Evolutionary conservation across 2,329 filamentous ascomycete genomes (phyloP).

Genomic region (Cordyceps cicadae): DNA sequence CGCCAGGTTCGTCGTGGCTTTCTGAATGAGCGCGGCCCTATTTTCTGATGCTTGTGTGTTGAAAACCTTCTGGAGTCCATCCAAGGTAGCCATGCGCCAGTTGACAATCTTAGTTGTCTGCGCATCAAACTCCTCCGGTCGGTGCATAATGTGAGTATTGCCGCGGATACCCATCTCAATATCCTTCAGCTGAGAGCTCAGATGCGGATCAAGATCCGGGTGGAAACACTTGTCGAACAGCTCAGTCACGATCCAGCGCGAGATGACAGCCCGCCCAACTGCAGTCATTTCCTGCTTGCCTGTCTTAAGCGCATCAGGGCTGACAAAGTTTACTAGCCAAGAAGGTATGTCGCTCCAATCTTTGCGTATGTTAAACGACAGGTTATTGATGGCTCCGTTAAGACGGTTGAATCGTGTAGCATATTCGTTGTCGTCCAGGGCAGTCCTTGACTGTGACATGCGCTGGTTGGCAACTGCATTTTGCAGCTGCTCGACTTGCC

Average conservation of each 20-base stretch:
- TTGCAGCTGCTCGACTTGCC: slow-evolving; percentile 87
- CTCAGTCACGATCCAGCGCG: slow-evolving; percentile 82
- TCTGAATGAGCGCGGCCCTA: slow-evolving; percentile 59
- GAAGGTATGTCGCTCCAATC: slow-evolving; percentile 76
- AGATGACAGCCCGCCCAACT: slow-evolving; percentile 80
- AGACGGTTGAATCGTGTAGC: slow-evolving; percentile 79
- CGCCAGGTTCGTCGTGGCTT: slow-evolving; percentile 60
- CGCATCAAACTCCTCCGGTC: slow-evolving; percentile 82
- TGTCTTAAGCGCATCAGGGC: slow-evolving; percentile 72
- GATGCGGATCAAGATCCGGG: slow-evolving; percentile 66
- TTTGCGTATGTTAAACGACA: slow-evolving; percentile 93
- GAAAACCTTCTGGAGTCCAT: slow-evolving; percentile 71
- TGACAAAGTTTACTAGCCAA: slow-evolving; percentile 75
- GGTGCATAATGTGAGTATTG: slow-evolving; percentile 64
- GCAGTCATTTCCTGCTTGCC: slow-evolving; percentile 98
- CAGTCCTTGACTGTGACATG: slow-evolving; percentile 86
- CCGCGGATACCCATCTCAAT: slow-evolving; percentile 83
- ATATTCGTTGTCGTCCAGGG: slow-evolving; percentile 93
- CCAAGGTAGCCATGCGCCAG: slow-evolving; percentile 89
- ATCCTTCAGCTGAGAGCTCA: slow-evolving; percentile 72
- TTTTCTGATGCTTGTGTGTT: slow-evolving; percentile 56
- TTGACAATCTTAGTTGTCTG: slow-evolving; percentile 79
- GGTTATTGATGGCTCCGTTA: slow-evolving; percentile 87
- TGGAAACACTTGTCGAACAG: slow-evolving; percentile 91
- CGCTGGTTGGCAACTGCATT: slow-evolving; percentile 97